phyloP scores from a whole-genome alignment of 208 protist species.

The Leishmania major region DNA sequence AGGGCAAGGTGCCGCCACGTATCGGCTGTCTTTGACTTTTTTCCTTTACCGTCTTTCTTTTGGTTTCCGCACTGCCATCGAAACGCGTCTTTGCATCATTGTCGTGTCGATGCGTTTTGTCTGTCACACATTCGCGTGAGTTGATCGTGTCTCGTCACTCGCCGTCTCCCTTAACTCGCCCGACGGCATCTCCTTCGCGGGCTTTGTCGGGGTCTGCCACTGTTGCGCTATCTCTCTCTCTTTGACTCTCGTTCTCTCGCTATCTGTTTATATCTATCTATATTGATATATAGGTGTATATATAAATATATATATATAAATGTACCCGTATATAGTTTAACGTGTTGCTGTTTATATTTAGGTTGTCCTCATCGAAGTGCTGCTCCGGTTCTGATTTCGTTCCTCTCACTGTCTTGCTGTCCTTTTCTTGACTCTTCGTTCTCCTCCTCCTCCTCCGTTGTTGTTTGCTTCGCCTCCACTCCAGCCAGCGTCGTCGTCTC shows the following conservation, averaged over 20 bases:
- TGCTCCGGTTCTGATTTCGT: neutral
- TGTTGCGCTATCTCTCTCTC: neutral
- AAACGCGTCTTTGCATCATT: neutral
- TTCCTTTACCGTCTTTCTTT: neutral
- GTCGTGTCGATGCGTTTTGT: neutral
- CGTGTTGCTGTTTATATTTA: neutral
- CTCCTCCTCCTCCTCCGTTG: neutral
- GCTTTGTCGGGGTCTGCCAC: neutral
- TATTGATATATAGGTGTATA: too few species aligned
- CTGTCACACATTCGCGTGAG: neutral
- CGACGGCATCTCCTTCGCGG: neutral
- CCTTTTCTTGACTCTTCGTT: conserved; percentile 9
- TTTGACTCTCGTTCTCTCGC: neutral
- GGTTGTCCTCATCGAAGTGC: neutral
- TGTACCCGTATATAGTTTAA: too few species aligned
- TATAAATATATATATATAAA: too few species aligned
- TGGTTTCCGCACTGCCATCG: neutral
- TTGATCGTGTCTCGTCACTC: neutral
- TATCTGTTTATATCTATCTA: neutral
- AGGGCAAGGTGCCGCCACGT: neutral
- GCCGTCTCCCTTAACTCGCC: neutral
- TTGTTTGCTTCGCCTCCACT: neutral
- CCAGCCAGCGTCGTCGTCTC: neutral
- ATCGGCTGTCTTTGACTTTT: neutral
- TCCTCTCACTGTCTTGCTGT: neutral